Evolutionary conservation across 345 rosid species (phyloP).

Genomic region (rapeseed (Brassica napus)): DNA sequence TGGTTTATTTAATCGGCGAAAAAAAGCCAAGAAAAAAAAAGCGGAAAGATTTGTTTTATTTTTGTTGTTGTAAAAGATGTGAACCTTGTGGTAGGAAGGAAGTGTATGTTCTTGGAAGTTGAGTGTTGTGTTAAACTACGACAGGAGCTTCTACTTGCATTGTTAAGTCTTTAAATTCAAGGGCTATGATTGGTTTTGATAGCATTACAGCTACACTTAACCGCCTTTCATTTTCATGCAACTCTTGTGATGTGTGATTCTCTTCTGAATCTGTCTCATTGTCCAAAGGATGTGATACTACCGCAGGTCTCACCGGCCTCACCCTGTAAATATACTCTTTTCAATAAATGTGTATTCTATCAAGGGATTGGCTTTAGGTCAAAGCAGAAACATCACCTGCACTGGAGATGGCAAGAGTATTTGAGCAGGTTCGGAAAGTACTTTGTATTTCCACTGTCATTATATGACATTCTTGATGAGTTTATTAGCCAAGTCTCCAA

Average conservation of each 20-base stretch:
- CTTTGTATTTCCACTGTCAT: conserved; percentile 77
- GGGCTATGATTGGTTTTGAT: conserved; percentile 76
- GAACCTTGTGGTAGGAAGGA: conserved; percentile 36
- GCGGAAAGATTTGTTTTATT: conserved; percentile 7
- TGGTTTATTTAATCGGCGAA: conserved; percentile 1
- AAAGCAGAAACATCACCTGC: conserved; percentile 59
- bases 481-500: not conserved
- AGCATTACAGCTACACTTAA: conserved; percentile 64
- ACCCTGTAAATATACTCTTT: conserved; percentile 41
- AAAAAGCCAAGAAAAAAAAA: not conserved
- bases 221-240: conserved; percentile 37
- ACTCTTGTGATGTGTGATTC: conserved; percentile 17
- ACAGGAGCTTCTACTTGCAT: conserved; percentile 87
- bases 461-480: conserved; percentile 21
- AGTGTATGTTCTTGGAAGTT: conserved; percentile 26
- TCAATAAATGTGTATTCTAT: not conserved
- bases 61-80: conserved; percentile 29
- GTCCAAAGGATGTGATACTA: conserved; percentile 45
- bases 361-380: not conserved
- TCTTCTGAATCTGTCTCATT: conserved; percentile 30
- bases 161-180: conserved; percentile 65
- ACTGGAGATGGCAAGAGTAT: conserved; percentile 76
- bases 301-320: conserved; percentile 61
- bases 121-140: conserved; percentile 38
- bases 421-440: conserved; percentile 66